These are phyloP conservation scores for Pterulicium gracile DNA, from an alignment of 1,284 basidiomycete species.

Conservation along the genomic window DNA sequence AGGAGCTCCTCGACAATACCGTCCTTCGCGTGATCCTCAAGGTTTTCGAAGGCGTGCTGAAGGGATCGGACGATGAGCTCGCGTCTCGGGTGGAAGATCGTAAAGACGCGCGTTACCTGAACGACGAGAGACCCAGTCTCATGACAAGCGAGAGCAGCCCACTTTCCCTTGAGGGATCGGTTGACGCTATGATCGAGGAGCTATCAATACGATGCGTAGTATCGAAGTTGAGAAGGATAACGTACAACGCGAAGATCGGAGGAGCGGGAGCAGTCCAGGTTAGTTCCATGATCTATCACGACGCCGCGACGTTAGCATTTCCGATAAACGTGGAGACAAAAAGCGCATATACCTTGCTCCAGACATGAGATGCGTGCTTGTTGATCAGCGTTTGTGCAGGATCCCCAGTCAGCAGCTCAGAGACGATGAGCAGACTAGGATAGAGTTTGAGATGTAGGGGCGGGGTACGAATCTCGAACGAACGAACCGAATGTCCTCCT, in stretches of 20 bases:
- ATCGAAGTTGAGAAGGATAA: slow-evolving; percentile 5
- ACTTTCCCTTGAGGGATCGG: slow-evolving; percentile 72
- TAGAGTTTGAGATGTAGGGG: not conserved
- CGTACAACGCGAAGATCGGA: slow-evolving; percentile 71
- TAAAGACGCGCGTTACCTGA: slow-evolving; percentile 51
- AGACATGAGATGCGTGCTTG: slow-evolving; percentile 80
- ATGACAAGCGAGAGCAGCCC: slow-evolving; percentile 79
- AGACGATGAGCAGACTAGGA: slow-evolving; percentile 53
- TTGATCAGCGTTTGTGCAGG: slow-evolving; percentile 75
- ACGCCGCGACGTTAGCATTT: slow-evolving; percentile 2
- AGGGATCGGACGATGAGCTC: slow-evolving; percentile 2
- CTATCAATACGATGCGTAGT: slow-evolving; percentile 7
- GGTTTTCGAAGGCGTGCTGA: slow-evolving; percentile 79
- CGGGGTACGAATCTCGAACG: too few relatives aligned
- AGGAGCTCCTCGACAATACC: slow-evolving; percentile 72
- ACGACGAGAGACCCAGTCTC: slow-evolving; percentile 79
- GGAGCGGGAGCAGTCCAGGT: slow-evolving; percentile 74
- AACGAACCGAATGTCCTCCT: slow-evolving; percentile 61
- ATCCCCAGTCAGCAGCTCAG: slow-evolving; percentile 68
- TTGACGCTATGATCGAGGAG: slow-evolving; percentile 45
- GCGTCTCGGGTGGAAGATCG: not conserved
- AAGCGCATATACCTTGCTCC: slow-evolving; percentile 57
- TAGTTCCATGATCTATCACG: slow-evolving; percentile 64
- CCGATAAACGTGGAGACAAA: slow-evolving; percentile 1
- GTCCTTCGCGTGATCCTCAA: slow-evolving; percentile 71